Evolutionary conservation across 2,329 filamentous ascomycete genomes (phyloP), one percentile per base, ranked within the genome.

Genomic region (Trichoderma atroviride): DNA sequence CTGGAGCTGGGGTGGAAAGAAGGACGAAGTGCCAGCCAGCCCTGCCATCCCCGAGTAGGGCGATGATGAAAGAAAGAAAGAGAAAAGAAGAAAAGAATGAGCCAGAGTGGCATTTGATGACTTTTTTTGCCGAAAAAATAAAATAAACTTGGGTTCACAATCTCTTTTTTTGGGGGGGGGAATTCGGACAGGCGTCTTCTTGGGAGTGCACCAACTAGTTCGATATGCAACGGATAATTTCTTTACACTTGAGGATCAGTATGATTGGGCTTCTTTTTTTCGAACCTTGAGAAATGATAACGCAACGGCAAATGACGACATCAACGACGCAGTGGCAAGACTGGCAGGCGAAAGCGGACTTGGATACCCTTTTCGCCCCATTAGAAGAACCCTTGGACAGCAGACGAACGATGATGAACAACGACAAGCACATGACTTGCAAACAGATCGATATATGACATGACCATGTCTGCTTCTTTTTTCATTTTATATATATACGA

Each of bases 1-100:
- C 14, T 90, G 88, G 87, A 80, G 78, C 76, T 83, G 82, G 77
- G 78, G 75, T 31, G 72, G 55, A 52, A 85, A 84, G 79, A 87
- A 86, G 79, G 85, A 87, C 61, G 85, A 86, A 11, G 61, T 50
- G 73, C 73, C 74, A 63, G 72, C 74, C n/a, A 76, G 73, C 70
- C 70, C 74, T 59, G 72, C 76, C 3, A 81, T 81, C 69, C 78
- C 79, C 5, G 79, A 81, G 72, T 81, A 77, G 31, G 19, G 19
- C 6, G 40, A n/a, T n/a, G 55, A 47, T 22, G 37, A 27, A 16
- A 43, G 50, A 35, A 24, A 24, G 29, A n/a, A 19, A 16, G 31
- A 37, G n/a, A 19, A 22, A 61, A 31, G 4, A 63, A 13, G 33
- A 50, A 52, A 33, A 57, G 57, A 61, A 65, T 40, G 58, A 62